Evolutionary conservation across 2,329 filamentous ascomycete genomes (phyloP).

Genomic region (Cucurbitaria berberidis): DNA sequence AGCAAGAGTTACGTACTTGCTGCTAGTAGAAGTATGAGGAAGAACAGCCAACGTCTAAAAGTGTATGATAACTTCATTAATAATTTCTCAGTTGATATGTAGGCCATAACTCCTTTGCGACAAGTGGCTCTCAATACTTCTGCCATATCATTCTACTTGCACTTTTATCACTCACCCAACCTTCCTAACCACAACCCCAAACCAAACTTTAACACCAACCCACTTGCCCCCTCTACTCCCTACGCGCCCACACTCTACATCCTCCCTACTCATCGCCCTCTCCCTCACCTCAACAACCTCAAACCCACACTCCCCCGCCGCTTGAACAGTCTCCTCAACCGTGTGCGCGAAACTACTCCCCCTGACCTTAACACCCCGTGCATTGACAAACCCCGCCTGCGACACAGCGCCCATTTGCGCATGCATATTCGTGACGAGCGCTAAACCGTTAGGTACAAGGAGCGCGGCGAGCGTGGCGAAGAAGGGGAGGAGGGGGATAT

Average conservation of each 20-base stretch:
- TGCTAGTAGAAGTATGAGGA: no score
- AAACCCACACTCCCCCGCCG: slow-evolving; percentile 49
- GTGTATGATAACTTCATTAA: no score
- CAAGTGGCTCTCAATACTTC: no score
- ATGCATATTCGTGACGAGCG: slow-evolving; percentile 74
- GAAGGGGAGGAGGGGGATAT: slow-evolving; percentile 60
- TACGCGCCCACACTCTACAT: slow-evolving; percentile 39
- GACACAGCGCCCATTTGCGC: slow-evolving; percentile 65
- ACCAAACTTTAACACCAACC: slow-evolving; percentile 51
- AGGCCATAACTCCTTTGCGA: no score
- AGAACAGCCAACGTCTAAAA: no score
- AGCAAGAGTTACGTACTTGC: no score
- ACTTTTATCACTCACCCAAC: no score
- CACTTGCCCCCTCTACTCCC: slow-evolving; percentile 49
- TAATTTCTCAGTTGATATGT: no score
- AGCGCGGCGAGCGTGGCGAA: slow-evolving; percentile 58
- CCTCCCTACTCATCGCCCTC: slow-evolving; percentile 35
- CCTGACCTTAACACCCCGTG: slow-evolving; percentile 60
- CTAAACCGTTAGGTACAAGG: slow-evolving; percentile 53
- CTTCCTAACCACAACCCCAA: slow-evolving; percentile 44
- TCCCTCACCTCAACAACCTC: slow-evolving; percentile 37
- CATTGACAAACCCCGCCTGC: slow-evolving; percentile 68
- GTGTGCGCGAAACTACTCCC: slow-evolving; percentile 65
- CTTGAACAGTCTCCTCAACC: slow-evolving; percentile 58
- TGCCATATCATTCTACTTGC: no score